These are phyloP conservation scores for Ogataea corticis DNA, from an alignment of 805 yeast genomes.

Conservation along the genomic window DNA sequence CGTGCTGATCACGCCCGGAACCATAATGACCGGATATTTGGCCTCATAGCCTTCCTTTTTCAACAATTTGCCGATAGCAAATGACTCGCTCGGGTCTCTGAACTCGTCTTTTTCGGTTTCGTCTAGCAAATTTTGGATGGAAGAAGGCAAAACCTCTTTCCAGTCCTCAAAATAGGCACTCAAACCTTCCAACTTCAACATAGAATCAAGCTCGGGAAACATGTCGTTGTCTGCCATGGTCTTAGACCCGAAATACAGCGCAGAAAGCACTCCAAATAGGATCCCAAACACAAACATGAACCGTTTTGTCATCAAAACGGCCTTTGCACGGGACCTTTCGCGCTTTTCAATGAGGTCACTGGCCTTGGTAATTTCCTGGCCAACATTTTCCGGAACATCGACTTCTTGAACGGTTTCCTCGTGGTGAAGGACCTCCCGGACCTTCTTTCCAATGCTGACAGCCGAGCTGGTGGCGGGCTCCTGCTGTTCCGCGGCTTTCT, in stretches of 20 bases:
- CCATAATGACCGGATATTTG: constrained; percentile 81
- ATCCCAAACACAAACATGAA: constrained; percentile 71
- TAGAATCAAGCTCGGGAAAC: constrained; percentile 50
- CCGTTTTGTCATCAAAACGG: constrained; percentile 43
- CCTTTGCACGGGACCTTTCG: constrained; percentile 11
- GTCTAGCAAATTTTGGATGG: constrained; percentile 58
- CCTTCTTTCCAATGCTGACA: constrained; percentile 6
- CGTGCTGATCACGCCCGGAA: constrained; percentile 95
- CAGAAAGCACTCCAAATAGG: constrained; percentile 62
- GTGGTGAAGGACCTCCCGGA: constrained; percentile 3
- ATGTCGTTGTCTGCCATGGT: constrained; percentile 42
- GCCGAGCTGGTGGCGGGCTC: constrained; percentile 9
- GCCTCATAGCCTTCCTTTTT: constrained; percentile 48
- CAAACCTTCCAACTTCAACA: constrained; percentile 55
- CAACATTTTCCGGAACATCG: constrained; percentile 3
- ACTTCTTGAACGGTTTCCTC: constrained; percentile 5
- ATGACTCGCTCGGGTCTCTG: constrained; percentile 71
- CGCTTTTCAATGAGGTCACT: constrained; percentile 3
- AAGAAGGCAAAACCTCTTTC: constrained; percentile 70
- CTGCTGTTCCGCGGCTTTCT: constrained; percentile 1
- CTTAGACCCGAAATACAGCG: constrained; percentile 59
- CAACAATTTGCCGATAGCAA: constrained; percentile 80
- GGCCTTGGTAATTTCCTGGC: constrained; percentile 4
- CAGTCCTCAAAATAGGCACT: constrained; percentile 66
- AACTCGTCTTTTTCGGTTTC: constrained; percentile 51